Conservation (phyloP, 805 yeast genomes). For the Yamadazyma paraphyllophila region DNA sequence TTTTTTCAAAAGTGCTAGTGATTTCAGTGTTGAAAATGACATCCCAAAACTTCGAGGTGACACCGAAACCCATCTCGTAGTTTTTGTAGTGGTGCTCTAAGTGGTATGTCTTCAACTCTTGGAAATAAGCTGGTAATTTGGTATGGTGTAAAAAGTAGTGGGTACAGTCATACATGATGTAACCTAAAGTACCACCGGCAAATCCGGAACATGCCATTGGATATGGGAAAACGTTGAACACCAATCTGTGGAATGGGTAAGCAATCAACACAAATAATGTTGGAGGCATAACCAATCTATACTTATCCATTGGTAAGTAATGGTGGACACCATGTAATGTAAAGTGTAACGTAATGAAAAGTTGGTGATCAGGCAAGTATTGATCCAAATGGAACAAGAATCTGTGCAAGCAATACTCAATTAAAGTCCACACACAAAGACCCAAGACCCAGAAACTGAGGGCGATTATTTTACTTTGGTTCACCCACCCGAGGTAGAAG, state of each 20-base stretch:
- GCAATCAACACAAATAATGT: slow-evolving; percentile 70
- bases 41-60: slow-evolving; percentile 93
- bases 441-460: slow-evolving; percentile 70
- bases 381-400: slow-evolving; percentile 90
- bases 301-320: slow-evolving; percentile 93
- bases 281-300: slow-evolving; percentile 96
- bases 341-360: slow-evolving; percentile 81
- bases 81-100: slow-evolving; percentile 97
- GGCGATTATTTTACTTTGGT: slow-evolving; percentile 47
- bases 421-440: slow-evolving; percentile 87
- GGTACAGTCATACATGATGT: slow-evolving; percentile 86
- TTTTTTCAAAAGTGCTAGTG: slow-evolving; percentile 48
- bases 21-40: slow-evolving; percentile 81
- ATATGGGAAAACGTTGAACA: slow-evolving; percentile 74
- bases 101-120: slow-evolving; percentile 82
- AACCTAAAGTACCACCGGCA: slow-evolving; percentile 95
- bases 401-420: slow-evolving; percentile 87
- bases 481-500: slow-evolving; percentile 55
- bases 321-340: slow-evolving; percentile 95
- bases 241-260: slow-evolving; percentile 76
- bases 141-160: slow-evolving; percentile 94
- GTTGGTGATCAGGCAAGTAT: slow-evolving; percentile 75
- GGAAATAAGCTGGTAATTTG: slow-evolving; percentile 71
- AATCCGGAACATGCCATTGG: slow-evolving; percentile 87
- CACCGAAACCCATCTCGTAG: slow-evolving; percentile 96